phyloP scores from a whole-genome alignment of 768 basidiomycete species.

The Collybia nuda region DNA sequence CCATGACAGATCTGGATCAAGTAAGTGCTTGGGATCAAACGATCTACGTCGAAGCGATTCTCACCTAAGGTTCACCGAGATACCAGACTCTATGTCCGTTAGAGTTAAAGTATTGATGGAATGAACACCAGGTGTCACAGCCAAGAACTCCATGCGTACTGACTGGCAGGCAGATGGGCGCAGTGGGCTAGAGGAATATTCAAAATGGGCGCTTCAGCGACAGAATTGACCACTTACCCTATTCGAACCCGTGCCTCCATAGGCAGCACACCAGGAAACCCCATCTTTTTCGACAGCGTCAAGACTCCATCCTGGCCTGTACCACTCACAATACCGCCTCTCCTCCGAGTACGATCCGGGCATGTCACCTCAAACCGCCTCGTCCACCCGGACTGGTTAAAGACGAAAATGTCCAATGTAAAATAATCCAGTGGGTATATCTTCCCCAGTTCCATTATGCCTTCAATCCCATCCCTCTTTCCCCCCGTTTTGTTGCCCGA shows the following conservation, averaged over 20 bases:
- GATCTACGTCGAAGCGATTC: constrained; percentile 13
- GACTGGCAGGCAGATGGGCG: constrained; percentile 83
- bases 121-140: constrained; percentile 78
- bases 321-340: constrained; percentile 33
- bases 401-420: constrained; percentile 84
- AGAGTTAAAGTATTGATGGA: constrained; percentile 69
- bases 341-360: constrained; percentile 51
- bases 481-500: constrained; percentile 15
- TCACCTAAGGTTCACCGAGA: constrained; percentile 72
- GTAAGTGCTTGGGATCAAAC: constrained; percentile 2
- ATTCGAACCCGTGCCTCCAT: constrained; percentile 77
- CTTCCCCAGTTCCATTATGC: constrained; percentile 34
- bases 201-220: background rate
- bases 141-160: constrained; percentile 83
- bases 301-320: constrained; percentile 23
- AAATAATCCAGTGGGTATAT: constrained; percentile 77
- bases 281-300: constrained; percentile 33
- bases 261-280: constrained; percentile 66
- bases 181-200: constrained; percentile 54
- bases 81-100: constrained; percentile 73
- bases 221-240: constrained; percentile 49
- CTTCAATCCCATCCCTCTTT: background rate
- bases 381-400: constrained; percentile 76
- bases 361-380: constrained; percentile 76
- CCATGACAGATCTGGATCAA: constrained; percentile 61